Base-by-base conservation (phyloP, 169 alveolate genomes). In the Toxoplasma gondii region DNA sequence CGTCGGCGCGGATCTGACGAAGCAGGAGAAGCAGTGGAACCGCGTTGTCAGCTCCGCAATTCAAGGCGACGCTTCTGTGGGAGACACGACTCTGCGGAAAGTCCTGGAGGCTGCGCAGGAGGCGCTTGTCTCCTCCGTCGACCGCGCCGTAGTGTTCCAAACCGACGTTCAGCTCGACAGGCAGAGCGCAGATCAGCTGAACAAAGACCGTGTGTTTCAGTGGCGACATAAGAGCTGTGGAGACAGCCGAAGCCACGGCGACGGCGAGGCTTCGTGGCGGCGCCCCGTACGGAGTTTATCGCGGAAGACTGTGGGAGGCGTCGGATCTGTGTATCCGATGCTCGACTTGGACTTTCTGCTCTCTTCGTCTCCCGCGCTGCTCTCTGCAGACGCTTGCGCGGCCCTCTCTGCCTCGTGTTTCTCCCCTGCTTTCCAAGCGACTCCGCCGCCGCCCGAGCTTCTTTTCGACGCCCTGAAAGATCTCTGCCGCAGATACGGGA, bases 361-460 rank as follows among this genome's bases (percentile, higher is more conserved):
- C 31, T 1, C 84, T 2, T 10, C 44, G 43, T 74, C 84, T 10
- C 39, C 84, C 17, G 84, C 84, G 10, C 39, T 36, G 24, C 44
- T 74, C 24, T 74, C 84, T 31, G 84, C 84, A 74, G 84, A 74
- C n/a, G 84, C 84, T 19, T 74, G 84, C 84, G 43, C 84, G 1
- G 84, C 84, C 24, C 84, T 74, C 5, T 74, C 84, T n/a, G 45
- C 39, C 49, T 74, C 84, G 2, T 74, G 84, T n/a, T 74, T 74
- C 44, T 74, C 84, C 2, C 84, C 84, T 16, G 1, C 84, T 9
- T 16, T 36, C 39, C 49, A 74, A 36, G 84, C 17, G 22, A 74
- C 17, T n/a, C 49, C 49, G 0, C 49, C 84, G 24, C 44, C 84
- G 27, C 84, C 44, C 17, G 84, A 74, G 22, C 39, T 36, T 17